Percentiles rank a stretch among this genome's conserved stretches.
phyloP scores from a whole-genome alignment of 2,329 filamentous ascomycete species.

The Rhinocladiella similis region DNA sequence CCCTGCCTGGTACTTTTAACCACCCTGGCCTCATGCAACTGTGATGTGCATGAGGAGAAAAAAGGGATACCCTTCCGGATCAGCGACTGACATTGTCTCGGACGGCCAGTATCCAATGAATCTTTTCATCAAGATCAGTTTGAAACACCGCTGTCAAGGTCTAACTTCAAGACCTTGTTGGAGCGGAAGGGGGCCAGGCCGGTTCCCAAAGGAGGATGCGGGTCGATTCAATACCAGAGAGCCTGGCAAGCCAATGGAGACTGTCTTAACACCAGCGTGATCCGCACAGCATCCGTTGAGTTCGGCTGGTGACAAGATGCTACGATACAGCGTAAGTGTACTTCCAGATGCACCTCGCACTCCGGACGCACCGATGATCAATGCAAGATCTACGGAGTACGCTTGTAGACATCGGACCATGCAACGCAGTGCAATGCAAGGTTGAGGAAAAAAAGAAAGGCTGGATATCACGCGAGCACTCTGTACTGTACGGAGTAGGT shows the following conservation, averaged over 20 bases:
- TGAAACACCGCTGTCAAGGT: slow-evolving; percentile 12
- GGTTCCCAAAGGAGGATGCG: slow-evolving; percentile 10
- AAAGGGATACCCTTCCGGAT: slow-evolving; percentile 3
- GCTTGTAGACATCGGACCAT: slow-evolving; percentile 18
- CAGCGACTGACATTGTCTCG: slow-evolving; percentile 13
- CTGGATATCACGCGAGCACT: slow-evolving; percentile 11
- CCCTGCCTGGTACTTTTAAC: not conserved
- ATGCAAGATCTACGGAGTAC: slow-evolving; percentile 21
- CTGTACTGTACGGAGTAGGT: too few species aligned
- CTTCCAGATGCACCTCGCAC: not conserved
- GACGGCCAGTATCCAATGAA: slow-evolving; percentile 14
- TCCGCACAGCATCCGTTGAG: not conserved
- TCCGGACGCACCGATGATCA: slow-evolving; percentile 23
- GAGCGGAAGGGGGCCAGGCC: slow-evolving; percentile 1
- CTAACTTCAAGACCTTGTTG: slow-evolving; percentile 1
- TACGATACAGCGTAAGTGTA: slow-evolving; percentile 8
- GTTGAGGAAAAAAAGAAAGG: slow-evolving; percentile 9
- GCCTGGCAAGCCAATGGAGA: slow-evolving; percentile 9
- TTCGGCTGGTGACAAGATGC: not conserved
- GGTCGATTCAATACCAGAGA: not conserved
- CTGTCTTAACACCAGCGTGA: slow-evolving; percentile 1
- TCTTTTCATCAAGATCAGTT: slow-evolving; percentile 1
- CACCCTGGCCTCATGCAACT: slow-evolving; percentile 14
- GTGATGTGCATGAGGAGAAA: slow-evolving; percentile 24
- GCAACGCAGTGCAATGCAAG: slow-evolving; percentile 18